Conservation (phyloP, 345 rosid genomes). For the Eucalyptus decipiens region DNA sequence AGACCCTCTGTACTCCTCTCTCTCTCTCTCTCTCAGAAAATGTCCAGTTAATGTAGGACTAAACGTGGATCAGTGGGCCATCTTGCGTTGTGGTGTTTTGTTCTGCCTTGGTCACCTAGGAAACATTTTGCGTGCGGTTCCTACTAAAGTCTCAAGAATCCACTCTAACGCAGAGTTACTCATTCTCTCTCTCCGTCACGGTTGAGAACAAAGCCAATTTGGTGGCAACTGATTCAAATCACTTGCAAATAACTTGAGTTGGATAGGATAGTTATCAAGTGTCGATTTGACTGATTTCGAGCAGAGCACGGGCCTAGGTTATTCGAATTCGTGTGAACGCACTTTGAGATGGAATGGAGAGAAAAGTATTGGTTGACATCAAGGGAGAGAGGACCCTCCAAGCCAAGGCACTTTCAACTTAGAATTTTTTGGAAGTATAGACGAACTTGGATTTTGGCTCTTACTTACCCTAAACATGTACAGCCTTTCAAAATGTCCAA, state of each 20-base stretch:
- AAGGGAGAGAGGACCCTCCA: not conserved
- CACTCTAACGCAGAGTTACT: not conserved
- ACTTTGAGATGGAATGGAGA: not conserved
- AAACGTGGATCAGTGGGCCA: not conserved
- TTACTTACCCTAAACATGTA: not conserved
- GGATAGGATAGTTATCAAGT: not conserved
- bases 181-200: not conserved
- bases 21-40: not conserved
- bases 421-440: not conserved
- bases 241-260: not conserved
- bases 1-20: not conserved
- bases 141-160: not conserved
- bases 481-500: not conserved
- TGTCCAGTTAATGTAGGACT: not conserved
- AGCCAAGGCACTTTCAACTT: not conserved
- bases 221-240: not conserved
- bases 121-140: not conserved
- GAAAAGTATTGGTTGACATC: not conserved
- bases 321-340: not conserved
- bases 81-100: not conserved
- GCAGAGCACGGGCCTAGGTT: accelerated
- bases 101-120: not conserved
- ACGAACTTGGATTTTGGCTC: not conserved
- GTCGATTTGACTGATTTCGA: not conserved
- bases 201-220: no score